Evolutionary conservation across 176 grass and related monocot species (phyloP), one percentile per base, ranked within the genome.

Genomic region (Aechmea fasciata): DNA sequence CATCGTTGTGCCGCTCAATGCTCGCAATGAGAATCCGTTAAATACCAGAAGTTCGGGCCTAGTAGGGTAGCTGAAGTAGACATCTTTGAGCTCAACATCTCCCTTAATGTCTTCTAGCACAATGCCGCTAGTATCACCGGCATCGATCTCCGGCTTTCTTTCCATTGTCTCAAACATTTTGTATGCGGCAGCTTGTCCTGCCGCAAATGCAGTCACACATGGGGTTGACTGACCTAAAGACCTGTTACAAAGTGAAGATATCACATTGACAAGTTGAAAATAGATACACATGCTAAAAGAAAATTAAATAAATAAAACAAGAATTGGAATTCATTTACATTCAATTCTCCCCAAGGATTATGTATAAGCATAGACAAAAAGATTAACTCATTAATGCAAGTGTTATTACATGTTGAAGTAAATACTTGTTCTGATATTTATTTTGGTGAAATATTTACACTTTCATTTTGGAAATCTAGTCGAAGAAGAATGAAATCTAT

Each of bases 181-280:
- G 47, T 96, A 86, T 23, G 88, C 91, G 69, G 91, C 88, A 74
- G 85, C 85, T 84, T 85, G 85, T 33, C 91, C 91, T 82, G 84
- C 74, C 48, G 91, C 88, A 78, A 96, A 91, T 52, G 91, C 91
- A 64, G 68, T 82, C 63, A 96, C 55, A 64, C 82, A 88, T 69
- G 85, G 91, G 25, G 85, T 62, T 72, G 83, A 77, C 69, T 91
- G 80, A 61, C 91, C 85, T 71, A 96, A 84, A 65, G 87, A 91
- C 88, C 91, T 96, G 62, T 52, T 74, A 9, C 67, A 73, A 15
- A 66, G 29, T 13, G 14, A 57, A 57, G 8, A 18, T 59, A 18
- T 59, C 14, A 17, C 54, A 59, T 59, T 20, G 8, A 59, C 6
- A 59, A 17, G 15, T 8, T 20, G 54, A 18, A 59, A 20, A 3